These are phyloP conservation scores for Leccinum subspadiceum DNA, from an alignment of 1,284 basidiomycete genomes.

Conservation along the genomic window DNA sequence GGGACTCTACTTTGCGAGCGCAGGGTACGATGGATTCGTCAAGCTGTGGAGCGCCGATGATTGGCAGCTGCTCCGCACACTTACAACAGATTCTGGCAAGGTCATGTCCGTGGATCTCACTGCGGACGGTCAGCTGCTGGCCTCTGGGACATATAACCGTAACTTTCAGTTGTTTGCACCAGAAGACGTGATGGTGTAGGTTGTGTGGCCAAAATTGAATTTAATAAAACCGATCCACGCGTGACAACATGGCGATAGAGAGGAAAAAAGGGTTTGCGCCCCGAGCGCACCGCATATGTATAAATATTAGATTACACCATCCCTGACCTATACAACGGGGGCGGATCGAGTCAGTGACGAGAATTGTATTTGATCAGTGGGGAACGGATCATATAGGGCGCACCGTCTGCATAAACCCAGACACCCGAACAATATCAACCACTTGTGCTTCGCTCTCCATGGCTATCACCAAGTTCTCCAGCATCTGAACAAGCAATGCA, in stretches of 20 bases:
- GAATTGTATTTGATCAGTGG: constrained; percentile 15
- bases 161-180: constrained; percentile 90
- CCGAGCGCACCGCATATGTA: constrained; percentile 12
- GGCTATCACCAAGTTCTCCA: constrained; percentile 84
- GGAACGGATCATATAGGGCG: constrained; percentile 18
- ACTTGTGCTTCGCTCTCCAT: constrained; percentile 86
- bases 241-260: constrained; percentile 16
- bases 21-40: constrained; percentile 94
- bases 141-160: constrained; percentile 88
- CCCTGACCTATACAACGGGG: constrained; percentile 51
- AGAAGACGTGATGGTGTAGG: constrained; percentile 47
- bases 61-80: constrained; percentile 87
- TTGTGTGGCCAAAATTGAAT: constrained; percentile 24
- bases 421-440: constrained; percentile 83
- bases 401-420: constrained; percentile 87
- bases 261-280: constrained; percentile 11
- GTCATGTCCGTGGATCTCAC: constrained; percentile 97
- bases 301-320: constrained; percentile 58
- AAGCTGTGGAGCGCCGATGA: constrained; percentile 98
- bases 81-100: constrained; percentile 93
- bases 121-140: constrained; percentile 80
- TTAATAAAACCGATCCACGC: constrained; percentile 16
- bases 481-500: constrained; percentile 55
- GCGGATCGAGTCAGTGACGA: constrained; percentile 21
- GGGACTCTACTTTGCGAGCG: constrained; percentile 90